Percentiles rank a stretch among this genome's conserved stretches.
Evolutionary conservation across 495 filamentous ascomycete species (phyloP).

Genomic region (Lophium mytilinum): DNA sequence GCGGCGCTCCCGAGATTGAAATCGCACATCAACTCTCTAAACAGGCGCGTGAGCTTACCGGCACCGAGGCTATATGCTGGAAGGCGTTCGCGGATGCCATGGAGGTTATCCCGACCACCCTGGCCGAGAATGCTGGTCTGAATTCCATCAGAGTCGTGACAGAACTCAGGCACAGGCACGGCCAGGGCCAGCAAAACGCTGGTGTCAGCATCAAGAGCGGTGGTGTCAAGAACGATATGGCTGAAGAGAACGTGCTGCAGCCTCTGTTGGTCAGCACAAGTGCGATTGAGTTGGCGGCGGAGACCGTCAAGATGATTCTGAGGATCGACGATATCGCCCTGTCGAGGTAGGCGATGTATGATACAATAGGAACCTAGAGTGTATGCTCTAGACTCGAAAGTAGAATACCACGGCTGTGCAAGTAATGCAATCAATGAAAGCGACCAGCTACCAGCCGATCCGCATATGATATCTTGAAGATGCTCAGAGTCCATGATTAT

Average conservation of each 20-base stretch:
- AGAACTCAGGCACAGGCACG: conserved; percentile 86
- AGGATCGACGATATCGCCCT: conserved; percentile 91
- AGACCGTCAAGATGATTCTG: conserved; percentile 98
- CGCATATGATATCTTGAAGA: no score
- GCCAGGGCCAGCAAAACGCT: conserved; percentile 87
- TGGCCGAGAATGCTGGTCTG: conserved; percentile 93
- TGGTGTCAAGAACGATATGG: conserved; percentile 88
- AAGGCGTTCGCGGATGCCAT: conserved; percentile 97
- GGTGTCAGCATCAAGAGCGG: conserved; percentile 96
- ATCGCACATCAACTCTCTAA: conserved; percentile 74
- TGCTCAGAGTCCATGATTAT: no score
- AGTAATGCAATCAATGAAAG: no score
- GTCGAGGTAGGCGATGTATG: conserved; percentile 39
- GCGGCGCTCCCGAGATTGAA: conserved; percentile 92
- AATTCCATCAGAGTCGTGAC: conserved; percentile 99
- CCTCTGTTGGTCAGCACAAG: conserved; percentile 93
- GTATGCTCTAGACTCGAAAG: background rate
- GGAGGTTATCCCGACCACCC: conserved; percentile 93
- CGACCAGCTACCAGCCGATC: no score
- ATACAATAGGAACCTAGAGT: background rate
- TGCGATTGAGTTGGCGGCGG: conserved; percentile 89
- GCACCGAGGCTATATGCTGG: conserved; percentile 96
- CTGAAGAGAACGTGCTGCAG: conserved; percentile 95
- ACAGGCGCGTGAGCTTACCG: conserved; percentile 71
- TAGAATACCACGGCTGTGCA: background rate